A percentile compares a stretch with the other conserved stretches of the same genome.
phyloP scores from a whole-genome alignment of 495 filamentous ascomycete genomes.

The Staphylotrichum longicolle region DNA sequence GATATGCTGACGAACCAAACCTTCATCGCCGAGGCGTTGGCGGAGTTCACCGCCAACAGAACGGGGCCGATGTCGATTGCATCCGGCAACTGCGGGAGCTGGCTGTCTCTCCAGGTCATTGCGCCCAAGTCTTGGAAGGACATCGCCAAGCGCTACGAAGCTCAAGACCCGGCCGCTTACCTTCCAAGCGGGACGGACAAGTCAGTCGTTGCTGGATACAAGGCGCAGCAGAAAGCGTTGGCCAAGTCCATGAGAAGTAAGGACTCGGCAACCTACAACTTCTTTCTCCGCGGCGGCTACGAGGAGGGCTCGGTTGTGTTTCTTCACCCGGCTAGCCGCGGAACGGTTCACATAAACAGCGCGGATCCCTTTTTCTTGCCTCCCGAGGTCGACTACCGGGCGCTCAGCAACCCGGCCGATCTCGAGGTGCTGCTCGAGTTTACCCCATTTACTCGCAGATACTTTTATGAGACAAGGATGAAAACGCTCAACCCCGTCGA shows the following conservation, averaged over 20 bases:
- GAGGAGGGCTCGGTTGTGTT: constrained; percentile 34
- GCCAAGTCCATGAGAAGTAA: constrained; percentile 35
- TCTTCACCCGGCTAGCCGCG: constrained; percentile 44
- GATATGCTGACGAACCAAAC: constrained; percentile 37
- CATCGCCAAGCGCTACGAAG: constrained; percentile 40
- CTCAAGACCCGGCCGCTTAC: constrained; percentile 37
- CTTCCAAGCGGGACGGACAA: constrained; percentile 34
- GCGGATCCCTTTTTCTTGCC: constrained; percentile 38
- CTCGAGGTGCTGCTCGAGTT: constrained; percentile 42
- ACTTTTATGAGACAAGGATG: constrained; percentile 35
- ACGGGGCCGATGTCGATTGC: constrained; percentile 42
- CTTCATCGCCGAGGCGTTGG: constrained; percentile 37
- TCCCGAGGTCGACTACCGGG: constrained; percentile 47
- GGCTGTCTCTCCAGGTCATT: constrained; percentile 41
- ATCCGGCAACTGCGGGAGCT: constrained; percentile 40
- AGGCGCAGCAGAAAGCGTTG: constrained; percentile 41
- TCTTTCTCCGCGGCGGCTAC: constrained; percentile 33
- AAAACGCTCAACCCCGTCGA: constrained; percentile 27
- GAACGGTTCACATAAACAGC: constrained; percentile 43
- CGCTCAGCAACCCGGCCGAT: constrained; percentile 48
- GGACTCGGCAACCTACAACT: constrained; percentile 41
- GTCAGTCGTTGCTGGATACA: constrained; percentile 42
- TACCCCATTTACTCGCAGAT: constrained; percentile 39
- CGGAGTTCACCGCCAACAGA: constrained; percentile 34
- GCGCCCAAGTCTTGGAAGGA: constrained; percentile 31